These are phyloP conservation scores for Neocucurbitaria cava DNA, from an alignment of 2,329 filamentous ascomycete genomes.

Conservation along the genomic window DNA sequence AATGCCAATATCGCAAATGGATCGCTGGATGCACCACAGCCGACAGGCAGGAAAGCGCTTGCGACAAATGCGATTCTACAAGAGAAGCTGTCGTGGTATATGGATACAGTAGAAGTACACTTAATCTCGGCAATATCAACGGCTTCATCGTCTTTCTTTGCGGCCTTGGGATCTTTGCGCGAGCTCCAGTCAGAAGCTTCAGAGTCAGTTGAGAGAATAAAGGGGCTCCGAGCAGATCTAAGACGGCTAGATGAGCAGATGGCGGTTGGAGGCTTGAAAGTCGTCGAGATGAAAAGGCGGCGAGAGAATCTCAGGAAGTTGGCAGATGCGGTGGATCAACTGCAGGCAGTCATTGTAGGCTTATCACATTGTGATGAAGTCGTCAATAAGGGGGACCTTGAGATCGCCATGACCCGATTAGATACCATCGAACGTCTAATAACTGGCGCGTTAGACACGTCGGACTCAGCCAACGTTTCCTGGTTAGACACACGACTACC, in stretches of 20 bases:
- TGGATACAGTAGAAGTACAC: slow-evolving; percentile 98
- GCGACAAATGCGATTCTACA: slow-evolving; percentile 97
- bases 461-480: slow-evolving; percentile 32
- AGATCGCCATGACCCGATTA: slow-evolving; percentile 79
- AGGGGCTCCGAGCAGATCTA: slow-evolving; percentile 78
- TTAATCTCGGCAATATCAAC: slow-evolving; percentile 95
- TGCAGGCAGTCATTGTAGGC: slow-evolving; percentile 78
- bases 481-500: slow-evolving; percentile 46
- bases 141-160: slow-evolving; percentile 95
- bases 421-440: slow-evolving; percentile 81
- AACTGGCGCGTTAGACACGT: slow-evolving; percentile 67
- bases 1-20: slow-evolving; percentile 66
- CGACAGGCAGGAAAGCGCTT: slow-evolving; percentile 75
- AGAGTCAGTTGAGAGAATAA: slow-evolving; percentile 88
- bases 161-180: slow-evolving; percentile 86
- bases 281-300: slow-evolving; percentile 81
- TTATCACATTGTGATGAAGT: slow-evolving; percentile 79
- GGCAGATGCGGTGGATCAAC: slow-evolving; percentile 81
- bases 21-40: slow-evolving; percentile 62
- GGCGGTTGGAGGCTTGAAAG: slow-evolving; percentile 81
- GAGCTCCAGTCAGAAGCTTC: slow-evolving; percentile 92
- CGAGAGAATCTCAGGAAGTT: slow-evolving; percentile 85
- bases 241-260: slow-evolving; percentile 84
- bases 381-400: slow-evolving; percentile 83
- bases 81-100: slow-evolving; percentile 99